Evolutionary conservation across 306 rosid genomes (phyloP), one percentile per base, ranked within the genome.

Genomic region (Coriaria nepalensis): DNA sequence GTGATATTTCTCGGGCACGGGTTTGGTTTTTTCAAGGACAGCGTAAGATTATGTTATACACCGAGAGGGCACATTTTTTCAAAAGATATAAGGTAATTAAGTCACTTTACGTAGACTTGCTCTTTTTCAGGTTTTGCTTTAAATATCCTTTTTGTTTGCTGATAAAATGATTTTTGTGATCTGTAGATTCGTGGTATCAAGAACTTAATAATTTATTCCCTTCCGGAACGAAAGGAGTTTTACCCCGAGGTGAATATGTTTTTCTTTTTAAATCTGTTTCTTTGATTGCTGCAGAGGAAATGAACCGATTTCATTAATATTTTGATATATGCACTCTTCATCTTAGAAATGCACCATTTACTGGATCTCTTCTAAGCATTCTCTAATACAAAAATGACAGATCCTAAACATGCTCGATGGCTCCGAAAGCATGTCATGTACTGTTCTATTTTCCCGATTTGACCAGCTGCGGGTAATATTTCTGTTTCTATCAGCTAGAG

Each of bases 1-100:
- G 79, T 44, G 90, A 88, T 53, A 81, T 88, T 68, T 88, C 95
- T 52, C 81, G 93, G 8, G 86, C 93, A 0, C 82, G 93, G 13
- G 68, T 61, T 68, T 79, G 84, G 87, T 88, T 88, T 70, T 81
- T 68, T 47, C 82, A 84, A 77, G 82, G 83, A 52, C 72, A 39
- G 54, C 74, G 90, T 60, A 83, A 76, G 67, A 81, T 78, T 41
- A 72, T 88, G 82, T 85, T 88, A 54, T 83, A 88, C 76, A 84
- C 97, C 0, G 97, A 88, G 75, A 88, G 93, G 49, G 64, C 85
- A 69, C 97, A 88, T 67, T 84, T 83, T 71, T 81, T 81, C 70
- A 86, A 76, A 75, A 74, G 95, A 84, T 88, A 78, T 47, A 81
- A 81, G 97, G 95, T 88, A 57, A 15, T 47, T 9, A 35, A 14